phyloP scores from a whole-genome alignment of 2,329 filamentous ascomycete genomes.

The Chaetomium globosum region DNA sequence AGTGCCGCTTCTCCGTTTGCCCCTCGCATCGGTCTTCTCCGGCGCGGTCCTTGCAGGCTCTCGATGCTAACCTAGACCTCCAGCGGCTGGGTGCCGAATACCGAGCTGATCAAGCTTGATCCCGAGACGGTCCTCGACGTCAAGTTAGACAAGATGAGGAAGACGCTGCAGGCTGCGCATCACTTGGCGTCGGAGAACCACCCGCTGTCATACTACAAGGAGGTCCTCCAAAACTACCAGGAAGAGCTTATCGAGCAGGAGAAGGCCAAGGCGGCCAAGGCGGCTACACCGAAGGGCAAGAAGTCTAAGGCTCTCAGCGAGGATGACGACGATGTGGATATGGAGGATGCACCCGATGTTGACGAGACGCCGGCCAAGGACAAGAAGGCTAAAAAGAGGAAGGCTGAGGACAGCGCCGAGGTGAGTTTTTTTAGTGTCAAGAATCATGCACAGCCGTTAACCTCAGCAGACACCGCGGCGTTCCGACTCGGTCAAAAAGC shows the following conservation, averaged over 20 bases:
- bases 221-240: constrained; percentile 69
- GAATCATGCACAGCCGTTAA: constrained; percentile 12
- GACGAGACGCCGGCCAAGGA: constrained; percentile 47
- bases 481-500: constrained; percentile 66
- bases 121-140: constrained; percentile 69
- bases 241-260: constrained; percentile 66
- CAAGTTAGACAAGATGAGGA: constrained; percentile 76
- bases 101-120: constrained; percentile 75
- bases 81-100: constrained; percentile 91
- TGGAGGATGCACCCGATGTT: constrained; percentile 58
- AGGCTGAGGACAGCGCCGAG: constrained; percentile 77
- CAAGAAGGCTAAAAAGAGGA: constrained; percentile 75
- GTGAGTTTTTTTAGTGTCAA: constrained; percentile 46
- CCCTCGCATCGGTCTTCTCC: neutral
- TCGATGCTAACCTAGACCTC: constrained; percentile 24
- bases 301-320: constrained; percentile 55
- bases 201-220: constrained; percentile 80
- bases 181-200: constrained; percentile 76
- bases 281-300: constrained; percentile 53
- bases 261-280: constrained; percentile 50
- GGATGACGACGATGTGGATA: constrained; percentile 62
- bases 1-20: constrained; percentile 47
- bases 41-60: neutral
- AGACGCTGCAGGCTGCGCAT: constrained; percentile 78
- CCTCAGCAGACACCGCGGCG: constrained; percentile 56